Conservation (phyloP, 1,139 yeast genomes). For the Blastobotrys arbuscula region DNA sequence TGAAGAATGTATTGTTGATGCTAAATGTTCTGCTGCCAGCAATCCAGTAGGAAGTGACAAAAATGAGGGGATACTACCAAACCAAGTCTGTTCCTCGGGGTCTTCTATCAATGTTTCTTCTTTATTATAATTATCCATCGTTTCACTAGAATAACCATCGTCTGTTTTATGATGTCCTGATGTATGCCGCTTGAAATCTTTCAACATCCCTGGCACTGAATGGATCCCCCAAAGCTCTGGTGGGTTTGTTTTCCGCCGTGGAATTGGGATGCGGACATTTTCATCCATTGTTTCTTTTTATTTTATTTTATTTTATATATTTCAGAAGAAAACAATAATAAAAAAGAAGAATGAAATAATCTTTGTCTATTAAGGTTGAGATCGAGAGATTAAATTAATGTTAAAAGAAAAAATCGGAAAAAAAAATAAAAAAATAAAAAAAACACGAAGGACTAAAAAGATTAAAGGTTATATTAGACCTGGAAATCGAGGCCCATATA, state of each 20-base stretch:
- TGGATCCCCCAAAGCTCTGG: constrained; percentile 35
- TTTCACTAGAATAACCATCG: neutral
- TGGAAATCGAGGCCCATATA: too few relatives aligned
- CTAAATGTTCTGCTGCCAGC: constrained; percentile 26
- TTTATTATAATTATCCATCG: too few relatives aligned
- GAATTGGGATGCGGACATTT: constrained; percentile 19
- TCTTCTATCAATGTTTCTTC: neutral
- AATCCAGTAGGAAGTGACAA: constrained; percentile 36
- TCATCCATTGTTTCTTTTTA: constrained; percentile 7
- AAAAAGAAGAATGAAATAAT: too few relatives aligned
- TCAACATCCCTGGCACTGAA: constrained; percentile 36
- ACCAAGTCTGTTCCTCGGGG: constrained; percentile 18
- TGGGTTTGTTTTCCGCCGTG: constrained; percentile 20
- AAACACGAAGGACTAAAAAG: too few relatives aligned
- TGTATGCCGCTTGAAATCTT: constrained; percentile 35
- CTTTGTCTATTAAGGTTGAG: too few relatives aligned
- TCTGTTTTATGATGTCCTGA: constrained; percentile 4
- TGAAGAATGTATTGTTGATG: constrained; percentile 5
- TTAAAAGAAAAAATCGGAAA: too few relatives aligned
- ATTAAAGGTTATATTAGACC: too few relatives aligned
- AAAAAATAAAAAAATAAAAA: too few relatives aligned
- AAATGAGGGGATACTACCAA: constrained; percentile 34
- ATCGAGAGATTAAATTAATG: too few relatives aligned
- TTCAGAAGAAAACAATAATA: too few relatives aligned
- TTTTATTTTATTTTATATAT: too few relatives aligned